phyloP scores from a whole-genome alignment of 108 stramenopile species.

The Stephanodiscus minutulus region DNA sequence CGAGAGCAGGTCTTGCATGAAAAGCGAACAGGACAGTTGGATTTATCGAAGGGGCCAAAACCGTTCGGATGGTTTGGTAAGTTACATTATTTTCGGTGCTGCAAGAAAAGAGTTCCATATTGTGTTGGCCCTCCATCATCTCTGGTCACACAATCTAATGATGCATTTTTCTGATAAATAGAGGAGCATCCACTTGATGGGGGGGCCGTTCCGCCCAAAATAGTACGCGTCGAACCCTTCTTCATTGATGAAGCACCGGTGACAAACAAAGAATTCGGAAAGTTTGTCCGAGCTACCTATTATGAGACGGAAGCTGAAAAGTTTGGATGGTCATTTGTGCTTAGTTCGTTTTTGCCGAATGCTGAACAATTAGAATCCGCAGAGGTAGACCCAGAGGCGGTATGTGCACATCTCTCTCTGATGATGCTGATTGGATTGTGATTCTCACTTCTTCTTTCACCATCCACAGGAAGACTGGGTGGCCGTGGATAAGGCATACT shows the following conservation, averaged over 20 bases:
- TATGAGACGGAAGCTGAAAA: constrained; percentile 95
- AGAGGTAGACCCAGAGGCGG: constrained; percentile 80
- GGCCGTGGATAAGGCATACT: constrained; percentile 89
- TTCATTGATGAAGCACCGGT: constrained; percentile 80
- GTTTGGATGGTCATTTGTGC: constrained; percentile 93
- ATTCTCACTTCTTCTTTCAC: not conserved
- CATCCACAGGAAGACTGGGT: constrained; percentile 74
- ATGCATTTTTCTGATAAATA: not conserved
- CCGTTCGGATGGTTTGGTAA: constrained; percentile 68
- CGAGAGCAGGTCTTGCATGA: constrained; percentile 67
- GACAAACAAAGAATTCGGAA: constrained; percentile 88
- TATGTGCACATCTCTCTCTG: constrained; percentile 28
- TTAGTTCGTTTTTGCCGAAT: constrained; percentile 73
- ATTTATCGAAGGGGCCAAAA: constrained; percentile 58
- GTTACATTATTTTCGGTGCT: not conserved
- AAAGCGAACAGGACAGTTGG: constrained; percentile 58
- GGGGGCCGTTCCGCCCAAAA: constrained; percentile 74
- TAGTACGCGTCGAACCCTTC: constrained; percentile 84
- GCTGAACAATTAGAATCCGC: constrained; percentile 48
- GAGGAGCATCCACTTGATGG: constrained; percentile 83
- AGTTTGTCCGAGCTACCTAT: constrained; percentile 89
- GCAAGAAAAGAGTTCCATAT: not conserved
- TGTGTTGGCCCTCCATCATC: not conserved
- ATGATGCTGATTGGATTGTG: constrained; percentile 19
- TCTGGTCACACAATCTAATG: constrained; percentile 24